phyloP scores from a whole-genome alignment of 1,284 basidiomycete species.

The Cystobasidiaceae sp. region DNA sequence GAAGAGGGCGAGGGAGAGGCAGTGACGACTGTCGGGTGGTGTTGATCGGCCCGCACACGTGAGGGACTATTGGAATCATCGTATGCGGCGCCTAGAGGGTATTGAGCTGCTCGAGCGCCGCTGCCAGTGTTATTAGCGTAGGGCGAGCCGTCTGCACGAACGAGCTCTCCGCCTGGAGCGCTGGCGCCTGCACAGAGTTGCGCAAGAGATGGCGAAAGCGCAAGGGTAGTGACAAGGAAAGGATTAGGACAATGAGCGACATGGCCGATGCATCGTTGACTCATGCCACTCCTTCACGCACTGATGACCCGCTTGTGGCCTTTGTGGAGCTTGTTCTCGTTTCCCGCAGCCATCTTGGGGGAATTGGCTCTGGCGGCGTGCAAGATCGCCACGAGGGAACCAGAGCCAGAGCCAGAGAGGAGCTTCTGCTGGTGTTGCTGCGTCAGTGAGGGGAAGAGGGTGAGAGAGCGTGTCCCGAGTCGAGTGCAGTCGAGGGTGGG shows the following conservation, averaged over 20 bases:
- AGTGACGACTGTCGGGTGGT: conserved; percentile 18
- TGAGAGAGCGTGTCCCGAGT: no score
- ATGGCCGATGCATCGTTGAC: not conserved
- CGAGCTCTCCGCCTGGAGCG: not conserved
- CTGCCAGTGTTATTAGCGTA: not conserved
- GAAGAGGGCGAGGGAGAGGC: not conserved
- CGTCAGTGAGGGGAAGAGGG: no score
- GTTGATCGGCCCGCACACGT: not conserved
- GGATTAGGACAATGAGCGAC: not conserved
- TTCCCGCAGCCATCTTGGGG: no score
- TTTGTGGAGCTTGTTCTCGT: conserved; percentile 13
- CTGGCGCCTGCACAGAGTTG: not conserved
- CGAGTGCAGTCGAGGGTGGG: no score
- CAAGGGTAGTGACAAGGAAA: not conserved
- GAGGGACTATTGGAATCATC: not conserved
- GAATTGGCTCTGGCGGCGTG: no score
- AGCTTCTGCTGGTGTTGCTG: no score
- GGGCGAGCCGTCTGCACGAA: not conserved
- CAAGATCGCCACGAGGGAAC: no score
- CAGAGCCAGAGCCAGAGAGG: no score
- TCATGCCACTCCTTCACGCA: not conserved
- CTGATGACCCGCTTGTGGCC: not conserved
- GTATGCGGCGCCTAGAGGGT: not conserved
- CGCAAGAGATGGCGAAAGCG: no score
- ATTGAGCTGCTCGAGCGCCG: not conserved